A percentile compares a stretch with the other conserved stretches of the same genome.
Conservation (phyloP, 2,329 filamentous ascomycete species). For the Xylaria sp. region DNA sequence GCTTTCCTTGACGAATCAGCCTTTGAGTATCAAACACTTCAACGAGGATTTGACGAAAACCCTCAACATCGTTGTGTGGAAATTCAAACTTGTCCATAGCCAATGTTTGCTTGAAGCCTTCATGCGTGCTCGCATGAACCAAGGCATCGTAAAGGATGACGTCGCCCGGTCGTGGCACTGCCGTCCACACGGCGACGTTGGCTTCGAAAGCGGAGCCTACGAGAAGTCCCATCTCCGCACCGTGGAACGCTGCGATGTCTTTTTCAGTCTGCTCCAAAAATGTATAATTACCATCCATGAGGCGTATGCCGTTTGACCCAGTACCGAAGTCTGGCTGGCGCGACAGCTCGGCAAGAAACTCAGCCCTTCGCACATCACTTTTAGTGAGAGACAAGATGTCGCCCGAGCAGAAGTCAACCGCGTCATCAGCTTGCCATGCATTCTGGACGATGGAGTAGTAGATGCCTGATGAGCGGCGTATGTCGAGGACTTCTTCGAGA, state of each 20-base stretch:
- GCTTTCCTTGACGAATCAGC: neutral
- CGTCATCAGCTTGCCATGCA: conserved; percentile 33
- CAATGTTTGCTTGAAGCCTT: conserved; percentile 70
- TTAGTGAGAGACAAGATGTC: conserved; percentile 71
- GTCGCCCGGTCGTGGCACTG: conserved; percentile 62
- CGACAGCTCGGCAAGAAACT: conserved; percentile 57
- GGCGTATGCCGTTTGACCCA: conserved; percentile 57
- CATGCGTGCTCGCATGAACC: conserved; percentile 74
- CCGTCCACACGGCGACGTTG: conserved; percentile 62
- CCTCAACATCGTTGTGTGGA: conserved; percentile 55
- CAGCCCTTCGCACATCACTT: conserved; percentile 56
- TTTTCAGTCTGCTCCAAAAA: conserved; percentile 61
- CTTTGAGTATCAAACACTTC: neutral
- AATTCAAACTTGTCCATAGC: conserved; percentile 50
- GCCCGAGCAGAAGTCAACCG: conserved; percentile 71
- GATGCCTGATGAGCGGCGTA: conserved; percentile 30
- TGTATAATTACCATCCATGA: conserved; percentile 75
- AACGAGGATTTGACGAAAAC: neutral
- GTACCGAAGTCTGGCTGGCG: conserved; percentile 54
- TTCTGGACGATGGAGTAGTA: neutral
- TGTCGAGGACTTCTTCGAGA: conserved; percentile 50
- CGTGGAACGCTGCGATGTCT: conserved; percentile 72
- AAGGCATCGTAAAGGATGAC: conserved; percentile 72
- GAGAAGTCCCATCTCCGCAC: conserved; percentile 66
- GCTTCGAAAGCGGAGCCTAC: conserved; percentile 69